Conservation (phyloP, 2,329 filamentous ascomycete genomes). For the Blastomyces parvus region DNA sequence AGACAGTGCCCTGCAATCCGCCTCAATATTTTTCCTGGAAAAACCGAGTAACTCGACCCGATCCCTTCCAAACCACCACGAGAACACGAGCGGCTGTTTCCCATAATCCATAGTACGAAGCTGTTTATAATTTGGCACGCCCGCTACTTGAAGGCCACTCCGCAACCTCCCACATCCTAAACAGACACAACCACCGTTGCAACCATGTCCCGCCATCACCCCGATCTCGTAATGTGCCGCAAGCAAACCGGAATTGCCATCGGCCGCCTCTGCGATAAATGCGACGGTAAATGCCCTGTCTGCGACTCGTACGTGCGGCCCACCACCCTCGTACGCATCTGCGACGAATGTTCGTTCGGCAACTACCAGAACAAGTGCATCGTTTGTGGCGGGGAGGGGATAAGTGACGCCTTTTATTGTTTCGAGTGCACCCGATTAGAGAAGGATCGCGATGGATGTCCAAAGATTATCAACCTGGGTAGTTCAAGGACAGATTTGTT, state of each 20-base stretch:
- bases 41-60: not conserved
- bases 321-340: slow-evolving; percentile 94
- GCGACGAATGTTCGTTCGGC: slow-evolving; percentile 97
- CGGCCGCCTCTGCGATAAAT: slow-evolving; percentile 98
- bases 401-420: slow-evolving; percentile 97
- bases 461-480: slow-evolving; percentile 98
- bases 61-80: too few species aligned
- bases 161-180: not conserved
- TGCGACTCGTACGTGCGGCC: slow-evolving; percentile 98
- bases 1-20: not conserved
- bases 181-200: not conserved
- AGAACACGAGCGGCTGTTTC: not conserved
- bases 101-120: not conserved
- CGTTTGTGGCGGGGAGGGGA: slow-evolving; percentile 95
- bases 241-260: slow-evolving; percentile 97
- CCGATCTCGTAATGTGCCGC: slow-evolving; percentile 98
- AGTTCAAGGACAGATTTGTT: slow-evolving; percentile 89
- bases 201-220: slow-evolving; percentile 83
- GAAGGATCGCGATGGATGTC: slow-evolving; percentile 94
- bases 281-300: slow-evolving; percentile 97
- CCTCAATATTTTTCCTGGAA: not conserved
- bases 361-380: slow-evolving; percentile 99
- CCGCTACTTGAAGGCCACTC: not conserved
- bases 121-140: not conserved
- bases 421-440: slow-evolving; percentile 96